Conservation (phyloP, 306 rosid genomes). For the Trifolium repens region DNA sequence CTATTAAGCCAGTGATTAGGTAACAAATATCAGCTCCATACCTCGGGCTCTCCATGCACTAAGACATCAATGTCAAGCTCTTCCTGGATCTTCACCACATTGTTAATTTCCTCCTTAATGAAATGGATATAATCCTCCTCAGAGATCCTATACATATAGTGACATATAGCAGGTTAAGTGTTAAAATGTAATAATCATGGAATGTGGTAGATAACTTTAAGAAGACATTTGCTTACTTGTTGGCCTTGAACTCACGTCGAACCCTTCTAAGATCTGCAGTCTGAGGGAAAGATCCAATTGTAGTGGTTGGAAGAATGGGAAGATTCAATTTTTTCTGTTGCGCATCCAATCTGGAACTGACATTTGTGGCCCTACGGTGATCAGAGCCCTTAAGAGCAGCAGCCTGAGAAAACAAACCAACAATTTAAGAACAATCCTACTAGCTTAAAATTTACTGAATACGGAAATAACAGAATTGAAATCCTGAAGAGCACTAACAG, state of each 20-base stretch:
- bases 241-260: conserved; percentile 86
- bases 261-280: conserved; percentile 75
- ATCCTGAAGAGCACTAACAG: conserved; percentile 54
- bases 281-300: conserved; percentile 90
- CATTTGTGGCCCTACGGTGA: conserved; percentile 71
- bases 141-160: conserved; percentile 58
- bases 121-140: conserved; percentile 65
- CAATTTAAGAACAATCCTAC: conserved; percentile 33
- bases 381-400: conserved; percentile 77
- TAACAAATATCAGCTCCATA: conserved; percentile 41
- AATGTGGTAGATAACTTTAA: background rate
- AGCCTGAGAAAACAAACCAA: conserved; percentile 56
- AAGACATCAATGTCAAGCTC: conserved; percentile 89
- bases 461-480: conserved; percentile 11
- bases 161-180: conserved; percentile 15
- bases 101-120: conserved; percentile 78
- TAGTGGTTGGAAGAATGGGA: conserved; percentile 86
- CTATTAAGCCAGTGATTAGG: conserved; percentile 6
- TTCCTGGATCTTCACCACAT: conserved; percentile 85
- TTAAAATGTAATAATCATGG: background rate
- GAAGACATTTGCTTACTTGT: conserved; percentile 58
- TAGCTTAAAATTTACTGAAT: background rate
- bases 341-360: conserved; percentile 69
- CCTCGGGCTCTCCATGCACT: conserved; percentile 96
- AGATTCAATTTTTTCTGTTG: conserved; percentile 85